Conservation (phyloP, 2,329 filamentous ascomycete species). For the Dothideomycetidae sp. region DNA sequence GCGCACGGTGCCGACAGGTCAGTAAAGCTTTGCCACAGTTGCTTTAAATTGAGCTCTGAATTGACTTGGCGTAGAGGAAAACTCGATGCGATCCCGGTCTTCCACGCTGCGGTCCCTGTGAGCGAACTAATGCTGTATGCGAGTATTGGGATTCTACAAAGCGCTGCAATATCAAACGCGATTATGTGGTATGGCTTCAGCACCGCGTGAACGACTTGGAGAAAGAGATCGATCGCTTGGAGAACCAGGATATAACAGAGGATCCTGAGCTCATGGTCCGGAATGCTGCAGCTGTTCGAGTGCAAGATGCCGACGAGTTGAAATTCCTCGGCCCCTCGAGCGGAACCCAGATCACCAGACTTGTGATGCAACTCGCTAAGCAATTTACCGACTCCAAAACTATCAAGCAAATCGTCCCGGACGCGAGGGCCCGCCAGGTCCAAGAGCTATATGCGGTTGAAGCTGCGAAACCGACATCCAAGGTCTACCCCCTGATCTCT, state of each 20-base stretch:
- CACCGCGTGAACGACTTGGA: conserved; percentile 73
- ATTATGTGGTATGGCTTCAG: conserved; percentile 85
- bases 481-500: conserved; percentile 83
- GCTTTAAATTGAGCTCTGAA: conserved; percentile 10
- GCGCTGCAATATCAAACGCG: conserved; percentile 70
- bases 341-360: conserved; percentile 83
- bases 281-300: conserved; percentile 68
- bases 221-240: conserved; percentile 63
- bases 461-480: conserved; percentile 52
- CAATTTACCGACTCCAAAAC: conserved; percentile 80
- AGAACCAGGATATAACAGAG: conserved; percentile 59
- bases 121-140: conserved; percentile 78
- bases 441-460: conserved; percentile 55
- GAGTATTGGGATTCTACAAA: conserved; percentile 91
- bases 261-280: conserved; percentile 74
- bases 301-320: conserved; percentile 74
- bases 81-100: conserved; percentile 89
- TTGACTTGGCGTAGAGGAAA: conserved; percentile 59
- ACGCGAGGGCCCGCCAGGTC: conserved; percentile 51
- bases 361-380: conserved; percentile 94
- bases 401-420: conserved; percentile 82
- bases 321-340: conserved; percentile 88
- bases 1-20: conserved; percentile 67
- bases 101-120: conserved; percentile 82
- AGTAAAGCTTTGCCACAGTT: conserved; percentile 17